A percentile compares a stretch with the other conserved stretches of the same genome.
Conservation (phyloP, 345 rosid species). For the Eucalyptus curtisii region DNA sequence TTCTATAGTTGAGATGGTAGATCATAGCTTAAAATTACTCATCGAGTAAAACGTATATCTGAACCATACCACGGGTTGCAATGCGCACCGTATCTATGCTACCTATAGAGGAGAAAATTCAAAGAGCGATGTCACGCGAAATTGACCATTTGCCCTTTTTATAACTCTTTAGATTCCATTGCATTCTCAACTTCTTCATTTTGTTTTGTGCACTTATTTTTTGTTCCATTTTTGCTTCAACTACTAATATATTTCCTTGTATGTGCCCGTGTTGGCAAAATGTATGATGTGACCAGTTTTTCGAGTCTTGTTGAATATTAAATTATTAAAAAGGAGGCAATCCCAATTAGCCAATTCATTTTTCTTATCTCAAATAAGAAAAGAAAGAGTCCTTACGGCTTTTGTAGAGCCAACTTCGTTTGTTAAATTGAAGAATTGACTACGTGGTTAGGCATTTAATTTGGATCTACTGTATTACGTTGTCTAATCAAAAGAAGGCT, state of each 20-base stretch:
- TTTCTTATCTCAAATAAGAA: not conserved
- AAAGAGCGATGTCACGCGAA: not conserved
- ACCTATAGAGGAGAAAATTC: not conserved
- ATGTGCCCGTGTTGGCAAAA: not conserved
- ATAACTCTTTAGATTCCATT: not conserved
- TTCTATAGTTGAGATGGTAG: not conserved
- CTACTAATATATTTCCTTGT: not conserved
- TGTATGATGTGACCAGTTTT: not conserved
- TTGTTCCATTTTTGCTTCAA: not conserved
- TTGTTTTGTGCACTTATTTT: not conserved
- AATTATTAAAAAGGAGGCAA: not conserved
- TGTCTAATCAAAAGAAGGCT: not conserved
- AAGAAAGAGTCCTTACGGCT: not conserved
- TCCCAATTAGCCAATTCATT: not conserved
- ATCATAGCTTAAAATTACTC: not conserved
- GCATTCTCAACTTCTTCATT: not conserved
- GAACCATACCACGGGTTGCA: not conserved
- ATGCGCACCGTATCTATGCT: not conserved
- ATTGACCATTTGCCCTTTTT: not conserved
- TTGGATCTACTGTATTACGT: not conserved
- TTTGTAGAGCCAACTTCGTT: not conserved
- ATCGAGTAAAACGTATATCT: not conserved
- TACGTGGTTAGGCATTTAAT: not conserved
- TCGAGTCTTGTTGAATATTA: not conserved
- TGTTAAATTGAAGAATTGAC: not conserved